Base-by-base conservation (phyloP, 129 eudicot species). In the Centaurea solstitialis region DNA sequence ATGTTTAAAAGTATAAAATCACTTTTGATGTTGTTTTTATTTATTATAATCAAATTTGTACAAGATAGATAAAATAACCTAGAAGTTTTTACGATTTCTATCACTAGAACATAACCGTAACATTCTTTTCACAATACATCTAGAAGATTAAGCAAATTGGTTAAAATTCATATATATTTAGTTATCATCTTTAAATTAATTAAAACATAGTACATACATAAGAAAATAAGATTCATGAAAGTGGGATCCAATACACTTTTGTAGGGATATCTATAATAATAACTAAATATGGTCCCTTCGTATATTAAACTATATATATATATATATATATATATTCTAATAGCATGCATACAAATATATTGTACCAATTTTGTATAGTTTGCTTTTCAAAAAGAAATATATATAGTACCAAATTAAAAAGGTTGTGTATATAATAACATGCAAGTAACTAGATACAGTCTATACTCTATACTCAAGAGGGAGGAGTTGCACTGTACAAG, bases 151-250 rank as follows among this genome's bases (percentile, higher is more conserved):
- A 47, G 13, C 5, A 2, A 1, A 12, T 45, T 9, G 57, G 17
- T 3, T 45, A 45, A 45, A 45, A 45, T 45, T 11, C 57, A 45
- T 45, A 45, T 65, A 65, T 65, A 24, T 65, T 65, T 66, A 22
- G 22, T 66, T 66, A 65, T 45, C 74, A 43, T 78, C 13, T 78
- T 43, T 26, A 26, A 26, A 26, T 41, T 57, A 35, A 45, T 11
- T 45, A 45, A 0, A 50, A 59, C 2, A 26, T 26, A 26, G 2
- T 26, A 26, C 30, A 9, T 40, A 76, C 15, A 38, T n/a, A 74
- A 45, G 76, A 67, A 43, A 24, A 81, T 61, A 45, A 67, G 24
- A 67, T 47, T 67, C 17, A 74, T 33, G 12, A 66, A 81, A 74
- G 74, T 74, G 76, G n/a, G n/a, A n/a, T n/a, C n/a, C n/a, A n/a